These are phyloP conservation scores for Entamoeba invadens DNA, from an alignment of 208 protist genomes.

Conservation along the genomic window DNA sequence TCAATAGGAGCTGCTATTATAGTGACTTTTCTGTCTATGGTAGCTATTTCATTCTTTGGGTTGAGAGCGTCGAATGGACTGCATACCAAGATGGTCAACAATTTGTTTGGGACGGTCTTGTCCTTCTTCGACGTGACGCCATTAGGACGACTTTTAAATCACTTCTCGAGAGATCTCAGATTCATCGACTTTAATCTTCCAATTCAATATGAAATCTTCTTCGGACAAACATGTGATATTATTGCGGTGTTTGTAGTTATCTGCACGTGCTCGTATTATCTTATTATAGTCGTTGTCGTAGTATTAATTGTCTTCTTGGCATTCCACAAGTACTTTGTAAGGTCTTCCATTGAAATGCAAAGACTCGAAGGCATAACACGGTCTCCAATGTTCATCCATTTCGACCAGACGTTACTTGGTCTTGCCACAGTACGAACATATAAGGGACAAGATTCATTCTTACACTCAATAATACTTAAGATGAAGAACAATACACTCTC, in stretches of 20 bases:
- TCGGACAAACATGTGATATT: neutral
- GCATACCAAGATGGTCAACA: neutral
- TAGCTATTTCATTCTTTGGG: neutral
- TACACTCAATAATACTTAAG: neutral
- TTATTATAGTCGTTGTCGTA: neutral
- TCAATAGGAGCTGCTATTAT: neutral
- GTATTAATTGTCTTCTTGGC: neutral
- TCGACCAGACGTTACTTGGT: conserved; percentile 64
- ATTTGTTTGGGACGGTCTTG: neutral
- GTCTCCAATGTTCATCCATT: conserved; percentile 69
- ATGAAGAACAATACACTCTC: neutral
- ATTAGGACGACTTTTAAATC: conserved; percentile 15
- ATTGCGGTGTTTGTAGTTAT: neutral
- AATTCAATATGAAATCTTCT: neutral
- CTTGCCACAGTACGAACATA: conserved; percentile 57
- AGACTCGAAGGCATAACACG: conserved; percentile 55
- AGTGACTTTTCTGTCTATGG: neutral
- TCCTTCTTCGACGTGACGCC: conserved; percentile 24
- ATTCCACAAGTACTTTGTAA: neutral
- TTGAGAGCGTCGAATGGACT: neutral
- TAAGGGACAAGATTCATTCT: conserved; percentile 11
- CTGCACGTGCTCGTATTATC: too few relatives aligned
- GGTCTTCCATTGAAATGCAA: conserved; percentile 54
- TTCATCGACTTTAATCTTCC: conserved; percentile 2
- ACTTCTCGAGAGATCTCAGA: conserved; percentile 17